Conservation (phyloP, 352 stramenopile species). For the Phytopythium aichiense region DNA sequence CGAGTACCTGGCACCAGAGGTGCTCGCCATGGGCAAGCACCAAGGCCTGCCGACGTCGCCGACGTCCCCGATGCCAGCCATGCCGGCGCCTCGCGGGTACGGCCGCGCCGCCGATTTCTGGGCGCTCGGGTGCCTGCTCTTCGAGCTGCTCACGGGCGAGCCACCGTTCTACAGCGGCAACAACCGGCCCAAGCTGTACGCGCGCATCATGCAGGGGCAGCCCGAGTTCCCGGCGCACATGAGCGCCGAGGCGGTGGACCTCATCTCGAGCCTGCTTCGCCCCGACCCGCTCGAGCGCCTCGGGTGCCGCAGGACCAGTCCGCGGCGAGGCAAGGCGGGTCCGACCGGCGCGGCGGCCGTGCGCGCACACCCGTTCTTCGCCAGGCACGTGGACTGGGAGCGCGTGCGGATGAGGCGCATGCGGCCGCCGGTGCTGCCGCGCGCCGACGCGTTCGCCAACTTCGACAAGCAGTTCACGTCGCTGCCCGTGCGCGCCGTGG, state of each 20-base stretch:
- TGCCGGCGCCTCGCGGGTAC: constrained; percentile 46
- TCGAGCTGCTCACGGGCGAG: constrained; percentile 87
- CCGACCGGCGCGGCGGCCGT: constrained; percentile 30
- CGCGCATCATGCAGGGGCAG: constrained; percentile 44
- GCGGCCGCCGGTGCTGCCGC: constrained; percentile 56
- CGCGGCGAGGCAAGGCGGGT: constrained; percentile 4
- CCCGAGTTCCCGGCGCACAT: constrained; percentile 56
- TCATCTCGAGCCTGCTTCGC: constrained; percentile 50
- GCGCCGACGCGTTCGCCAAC: constrained; percentile 69
- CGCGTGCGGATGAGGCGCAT: constrained; percentile 16
- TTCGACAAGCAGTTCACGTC: constrained; percentile 87
- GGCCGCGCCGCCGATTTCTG: constrained; percentile 90
- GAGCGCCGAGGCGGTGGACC: constrained; percentile 33
- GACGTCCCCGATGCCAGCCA: not conserved
- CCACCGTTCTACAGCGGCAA: constrained; percentile 82
- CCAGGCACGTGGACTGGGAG: constrained; percentile 63
- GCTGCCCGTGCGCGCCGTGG: constrained; percentile 60
- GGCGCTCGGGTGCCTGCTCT: constrained; percentile 83
- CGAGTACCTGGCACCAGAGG: constrained; percentile 84
- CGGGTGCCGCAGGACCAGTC: constrained; percentile 29
- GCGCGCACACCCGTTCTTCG: constrained; percentile 65
- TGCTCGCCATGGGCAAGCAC: constrained; percentile 50
- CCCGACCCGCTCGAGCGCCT: constrained; percentile 56
- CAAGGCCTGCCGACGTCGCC: constrained; percentile 7
- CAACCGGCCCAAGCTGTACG: constrained; percentile 52